phyloP scores from a whole-genome alignment of 2,329 filamentous ascomycete species.

The Pezicula radicicola region DNA sequence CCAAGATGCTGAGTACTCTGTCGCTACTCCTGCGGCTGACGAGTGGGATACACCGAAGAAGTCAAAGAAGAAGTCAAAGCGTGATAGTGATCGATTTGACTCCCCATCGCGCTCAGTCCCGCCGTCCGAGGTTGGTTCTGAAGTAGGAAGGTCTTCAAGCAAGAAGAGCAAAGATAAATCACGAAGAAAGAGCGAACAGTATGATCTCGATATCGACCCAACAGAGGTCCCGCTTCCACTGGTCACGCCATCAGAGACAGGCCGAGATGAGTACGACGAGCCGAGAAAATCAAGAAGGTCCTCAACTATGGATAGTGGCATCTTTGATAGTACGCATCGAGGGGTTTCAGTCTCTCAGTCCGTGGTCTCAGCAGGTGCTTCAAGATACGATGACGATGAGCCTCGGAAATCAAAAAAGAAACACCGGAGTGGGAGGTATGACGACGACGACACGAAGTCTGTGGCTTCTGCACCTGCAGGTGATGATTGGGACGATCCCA shows the following conservation, averaged over 20 bases:
- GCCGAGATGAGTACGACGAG: slow-evolving; percentile 30
- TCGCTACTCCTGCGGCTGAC: slow-evolving; percentile 24
- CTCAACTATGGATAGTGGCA: slow-evolving; percentile 36
- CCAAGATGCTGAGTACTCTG: slow-evolving; percentile 19
- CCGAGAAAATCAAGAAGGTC: slow-evolving; percentile 29
- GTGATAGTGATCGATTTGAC: slow-evolving; percentile 25
- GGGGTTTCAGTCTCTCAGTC: slow-evolving; percentile 45
- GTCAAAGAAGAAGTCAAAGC: slow-evolving; percentile 36
- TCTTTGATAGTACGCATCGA: slow-evolving; percentile 36
- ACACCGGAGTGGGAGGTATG: slow-evolving; percentile 37
- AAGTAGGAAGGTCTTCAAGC: slow-evolving; percentile 16
- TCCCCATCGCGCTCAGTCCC: slow-evolving; percentile 15
- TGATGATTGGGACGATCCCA: slow-evolving; percentile 29
- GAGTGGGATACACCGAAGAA: slow-evolving; percentile 34
- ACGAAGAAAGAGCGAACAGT: slow-evolving; percentile 16
- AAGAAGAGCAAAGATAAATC: slow-evolving; percentile 22
- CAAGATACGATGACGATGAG: slow-evolving; percentile 28
- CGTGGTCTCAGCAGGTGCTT: slow-evolving; percentile 42
- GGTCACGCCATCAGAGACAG: slow-evolving; percentile 23
- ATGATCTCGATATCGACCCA: slow-evolving; percentile 21
- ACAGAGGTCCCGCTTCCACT: slow-evolving; percentile 24
- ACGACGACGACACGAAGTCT: slow-evolving; percentile 46
- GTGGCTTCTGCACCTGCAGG: slow-evolving; percentile 38
- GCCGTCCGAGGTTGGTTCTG: slow-evolving; percentile 12
- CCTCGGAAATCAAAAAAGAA: slow-evolving; percentile 29